phyloP scores from a whole-genome alignment of 768 basidiomycete species.

The Suillus cothurnatus region DNA sequence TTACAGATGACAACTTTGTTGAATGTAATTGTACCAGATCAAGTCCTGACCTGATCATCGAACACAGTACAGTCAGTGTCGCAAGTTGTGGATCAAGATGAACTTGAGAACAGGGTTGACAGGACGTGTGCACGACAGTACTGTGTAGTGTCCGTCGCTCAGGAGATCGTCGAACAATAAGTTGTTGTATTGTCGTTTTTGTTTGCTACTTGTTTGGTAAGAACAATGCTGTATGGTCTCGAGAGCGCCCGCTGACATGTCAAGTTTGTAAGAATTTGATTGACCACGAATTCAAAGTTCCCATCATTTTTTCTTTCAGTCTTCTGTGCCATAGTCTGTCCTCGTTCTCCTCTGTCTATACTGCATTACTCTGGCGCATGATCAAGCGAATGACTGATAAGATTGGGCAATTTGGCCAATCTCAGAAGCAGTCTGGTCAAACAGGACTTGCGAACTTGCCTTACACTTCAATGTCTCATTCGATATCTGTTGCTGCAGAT shows the following conservation, averaged over 20 bases:
- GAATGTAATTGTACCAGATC: not conserved
- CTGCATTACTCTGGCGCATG: slow-evolving; percentile 25
- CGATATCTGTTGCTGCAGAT: slow-evolving; percentile 37
- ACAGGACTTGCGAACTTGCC: slow-evolving; percentile 4
- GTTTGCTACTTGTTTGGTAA: slow-evolving; percentile 1
- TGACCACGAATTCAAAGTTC: not conserved
- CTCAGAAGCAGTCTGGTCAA: slow-evolving; percentile 9
- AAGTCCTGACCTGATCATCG: not conserved
- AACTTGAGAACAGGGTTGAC: not conserved
- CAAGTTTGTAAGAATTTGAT: not conserved
- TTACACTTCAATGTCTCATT: not conserved
- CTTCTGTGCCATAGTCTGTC: not conserved
- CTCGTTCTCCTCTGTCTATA: not conserved
- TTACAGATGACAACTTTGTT: not conserved
- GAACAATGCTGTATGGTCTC: not conserved
- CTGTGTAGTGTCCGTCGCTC: not conserved
- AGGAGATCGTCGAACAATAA: slow-evolving; percentile 2
- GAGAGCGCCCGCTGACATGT: not conserved
- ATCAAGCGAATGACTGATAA: slow-evolving; percentile 56
- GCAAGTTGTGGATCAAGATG: not conserved
- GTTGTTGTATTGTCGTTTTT: not conserved
- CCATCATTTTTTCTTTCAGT: slow-evolving; percentile 7
- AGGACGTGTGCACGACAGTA: not conserved
- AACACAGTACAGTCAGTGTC: not conserved
- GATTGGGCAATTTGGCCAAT: slow-evolving; percentile 36